These are phyloP conservation scores for Globisporangium uncinulatum DNA, from an alignment of 352 stramenopile species.

Conservation along the genomic window DNA sequence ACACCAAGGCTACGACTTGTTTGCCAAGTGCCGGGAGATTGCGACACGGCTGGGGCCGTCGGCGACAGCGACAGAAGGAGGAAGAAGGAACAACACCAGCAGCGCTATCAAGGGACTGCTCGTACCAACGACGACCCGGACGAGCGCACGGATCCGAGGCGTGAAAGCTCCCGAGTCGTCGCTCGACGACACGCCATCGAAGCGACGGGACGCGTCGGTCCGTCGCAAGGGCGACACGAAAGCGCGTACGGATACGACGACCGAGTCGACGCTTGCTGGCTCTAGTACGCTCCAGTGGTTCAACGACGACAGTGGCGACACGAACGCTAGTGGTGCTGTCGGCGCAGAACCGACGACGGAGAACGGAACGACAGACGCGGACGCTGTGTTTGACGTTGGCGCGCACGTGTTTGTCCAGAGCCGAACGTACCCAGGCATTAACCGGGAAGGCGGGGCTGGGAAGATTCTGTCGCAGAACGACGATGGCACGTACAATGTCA, in stretches of 20 bases:
- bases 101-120: neutral
- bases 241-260: neutral
- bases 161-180: slow-evolving; percentile 36
- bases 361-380: slow-evolving; percentile 1
- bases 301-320: slow-evolving; percentile 10
- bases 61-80: slow-evolving; percentile 12
- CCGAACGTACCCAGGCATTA: slow-evolving; percentile 72
- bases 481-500: slow-evolving; percentile 74
- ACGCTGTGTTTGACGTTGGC: slow-evolving; percentile 37
- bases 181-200: slow-evolving; percentile 15
- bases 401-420: slow-evolving; percentile 71
- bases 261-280: neutral
- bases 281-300: slow-evolving; percentile 31
- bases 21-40: slow-evolving; percentile 79
- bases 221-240: slow-evolving; percentile 5
- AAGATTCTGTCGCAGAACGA: slow-evolving; percentile 45
- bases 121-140: neutral
- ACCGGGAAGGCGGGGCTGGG: slow-evolving; percentile 64
- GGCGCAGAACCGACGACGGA: neutral
- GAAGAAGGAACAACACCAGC: neutral
- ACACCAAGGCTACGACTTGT: slow-evolving; percentile 85
- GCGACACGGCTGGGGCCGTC: slow-evolving; percentile 41
- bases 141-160: slow-evolving; percentile 22
- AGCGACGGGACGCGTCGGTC: neutral
- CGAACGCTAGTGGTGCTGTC: slow-evolving; percentile 3